Base-by-base conservation (phyloP, 805 yeast genomes). In the Metschnikowia proteae region DNA sequence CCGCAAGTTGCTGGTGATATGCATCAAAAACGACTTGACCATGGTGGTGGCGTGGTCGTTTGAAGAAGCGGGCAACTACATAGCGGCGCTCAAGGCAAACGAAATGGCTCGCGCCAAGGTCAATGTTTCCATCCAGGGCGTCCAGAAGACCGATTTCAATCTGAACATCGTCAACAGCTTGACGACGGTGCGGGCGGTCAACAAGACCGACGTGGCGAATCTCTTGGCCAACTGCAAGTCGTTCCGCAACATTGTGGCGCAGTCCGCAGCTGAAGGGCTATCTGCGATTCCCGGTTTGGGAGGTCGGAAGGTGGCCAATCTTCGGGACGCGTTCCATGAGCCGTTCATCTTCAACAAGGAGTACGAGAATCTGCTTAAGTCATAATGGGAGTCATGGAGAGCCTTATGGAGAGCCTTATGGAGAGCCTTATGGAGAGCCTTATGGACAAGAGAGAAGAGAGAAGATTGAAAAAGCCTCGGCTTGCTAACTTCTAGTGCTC, bases 151-250 rank as follows among this genome's bases (percentile, higher is more conserved):
- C 17, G 79, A 75, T 50, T 79, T 69, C 56, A 70, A 74, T 37
- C 71, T 78, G 28, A 60, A 73, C 29, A 63, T 79, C 4, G 67
- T 75, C 5, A 76, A 76, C 3, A 60, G 74, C 2, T 61, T 80
- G 49, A 78, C 83, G 1, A 61, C 71, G 1, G 67, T 80, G 4
- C 68, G 68, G 37, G 67, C 76, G 9, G 67, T 80, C 25, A 80
- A 79, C 58, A 80, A 79, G 56, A 79, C 83, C 0, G 82, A 80
- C 54, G 78, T 80, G 13, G 68, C 74, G 23, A 78, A 76, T 48
- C 57, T 79, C 48, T 61, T 79, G 27, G 78, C 82, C 5, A 77
- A 76, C 51, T 77, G 71, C 53, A 75, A 75, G 38, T 68, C 71
- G 6, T 65, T 79, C 40, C 66, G 66, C 41, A 65, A 71, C 29